Percentiles rank a stretch among this genome's conserved stretches.
Conservation (phyloP, 129 eudicot species). For the Centaurea solstitialis region DNA sequence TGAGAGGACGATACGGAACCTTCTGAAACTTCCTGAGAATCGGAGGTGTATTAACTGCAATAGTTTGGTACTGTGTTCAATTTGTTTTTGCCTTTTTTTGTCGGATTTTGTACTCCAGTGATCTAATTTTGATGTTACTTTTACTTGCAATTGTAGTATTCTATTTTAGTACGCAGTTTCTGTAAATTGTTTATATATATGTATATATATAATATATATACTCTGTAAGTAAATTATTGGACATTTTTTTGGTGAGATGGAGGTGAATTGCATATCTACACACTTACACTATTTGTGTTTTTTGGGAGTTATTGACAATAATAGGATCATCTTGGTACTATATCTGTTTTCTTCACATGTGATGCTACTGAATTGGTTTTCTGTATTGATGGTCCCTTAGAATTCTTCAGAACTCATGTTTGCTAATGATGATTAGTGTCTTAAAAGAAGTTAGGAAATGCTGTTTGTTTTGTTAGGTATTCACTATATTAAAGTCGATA, state of each 20-base stretch:
- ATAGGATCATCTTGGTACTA: neutral
- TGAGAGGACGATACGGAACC: slow-evolving; percentile 66
- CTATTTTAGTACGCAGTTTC: neutral
- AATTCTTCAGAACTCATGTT: slow-evolving; percentile 5
- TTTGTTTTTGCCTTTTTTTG: slow-evolving; percentile 8
- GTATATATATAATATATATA: too few relatives aligned
- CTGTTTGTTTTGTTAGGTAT: neutral
- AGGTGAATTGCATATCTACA: neutral
- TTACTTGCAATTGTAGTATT: neutral
- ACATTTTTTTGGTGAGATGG: slow-evolving; percentile 5
- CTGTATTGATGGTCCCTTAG: neutral
- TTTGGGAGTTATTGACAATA: neutral
- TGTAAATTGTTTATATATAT: neutral
- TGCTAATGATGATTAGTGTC: neutral
- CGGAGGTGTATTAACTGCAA: slow-evolving; percentile 92
- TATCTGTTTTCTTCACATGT: neutral
- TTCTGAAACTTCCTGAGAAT: slow-evolving; percentile 72
- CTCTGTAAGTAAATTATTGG: slow-evolving; percentile 2
- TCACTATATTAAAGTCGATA: neutral
- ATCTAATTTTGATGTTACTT: neutral
- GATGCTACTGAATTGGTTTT: neutral
- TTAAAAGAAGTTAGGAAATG: slow-evolving; percentile 11
- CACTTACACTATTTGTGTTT: neutral
- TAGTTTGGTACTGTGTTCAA: slow-evolving; percentile 53
- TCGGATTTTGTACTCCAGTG: slow-evolving; percentile 8